These are phyloP conservation scores for Hygrocybe punicea DNA, from an alignment of 768 basidiomycete genomes.

Conservation along the genomic window DNA sequence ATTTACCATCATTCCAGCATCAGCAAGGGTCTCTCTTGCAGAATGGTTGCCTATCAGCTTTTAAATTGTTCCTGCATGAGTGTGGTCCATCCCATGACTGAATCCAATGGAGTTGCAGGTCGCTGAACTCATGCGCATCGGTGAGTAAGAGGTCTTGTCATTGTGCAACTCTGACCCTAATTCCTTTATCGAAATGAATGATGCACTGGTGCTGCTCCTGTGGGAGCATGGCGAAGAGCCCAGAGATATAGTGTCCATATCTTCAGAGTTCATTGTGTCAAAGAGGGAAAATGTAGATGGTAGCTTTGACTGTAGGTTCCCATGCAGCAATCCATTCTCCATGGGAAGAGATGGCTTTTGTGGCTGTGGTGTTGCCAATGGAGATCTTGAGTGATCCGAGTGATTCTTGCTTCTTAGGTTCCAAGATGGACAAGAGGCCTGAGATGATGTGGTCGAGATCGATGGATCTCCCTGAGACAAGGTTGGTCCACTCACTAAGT, in stretches of 20 bases:
- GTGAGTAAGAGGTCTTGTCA: constrained; percentile 11
- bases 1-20: constrained; percentile 13
- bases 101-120: constrained; percentile 17
- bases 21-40: constrained; percentile 11
- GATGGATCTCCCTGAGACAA: constrained; percentile 23
- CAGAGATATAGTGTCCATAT: constrained; percentile 25
- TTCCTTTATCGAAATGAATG: constrained; percentile 28
- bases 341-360: constrained; percentile 10
- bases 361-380: not conserved
- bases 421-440: constrained; percentile 10
- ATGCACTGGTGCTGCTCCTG: constrained; percentile 15
- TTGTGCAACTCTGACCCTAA: constrained; percentile 9
- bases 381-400: too few species aligned
- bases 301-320: constrained; percentile 14
- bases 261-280: constrained; percentile 22
- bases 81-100: constrained; percentile 4
- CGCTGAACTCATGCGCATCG: constrained; percentile 9
- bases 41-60: not conserved
- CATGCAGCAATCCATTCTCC: constrained; percentile 28
- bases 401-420: constrained; percentile 8
- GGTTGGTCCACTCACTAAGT: constrained; percentile 23
- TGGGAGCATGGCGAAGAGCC: constrained; percentile 18
- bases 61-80: not conserved
- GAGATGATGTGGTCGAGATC: constrained; percentile 29
- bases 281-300: constrained; percentile 27